These are phyloP conservation scores for Naganishia vishniacii DNA, from an alignment of 768 basidiomycete species.

Conservation along the genomic window DNA sequence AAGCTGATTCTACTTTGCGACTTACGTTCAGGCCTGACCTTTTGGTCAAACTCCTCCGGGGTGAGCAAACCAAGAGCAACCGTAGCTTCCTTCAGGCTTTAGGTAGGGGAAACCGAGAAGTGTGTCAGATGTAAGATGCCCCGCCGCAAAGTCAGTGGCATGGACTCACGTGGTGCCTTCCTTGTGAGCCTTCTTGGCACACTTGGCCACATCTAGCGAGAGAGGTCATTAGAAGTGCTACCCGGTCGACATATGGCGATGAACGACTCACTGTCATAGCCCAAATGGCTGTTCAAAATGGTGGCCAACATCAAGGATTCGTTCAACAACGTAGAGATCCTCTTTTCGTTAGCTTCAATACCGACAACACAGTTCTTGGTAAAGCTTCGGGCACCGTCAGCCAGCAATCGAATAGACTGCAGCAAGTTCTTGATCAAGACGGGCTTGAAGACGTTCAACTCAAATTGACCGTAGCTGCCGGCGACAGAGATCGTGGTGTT, in stretches of 20 bases:
- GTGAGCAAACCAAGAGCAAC: constrained; percentile 79
- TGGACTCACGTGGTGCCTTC: constrained; percentile 71
- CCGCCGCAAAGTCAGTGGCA: background rate
- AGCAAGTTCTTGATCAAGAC: constrained; percentile 97
- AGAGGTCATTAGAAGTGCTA: background rate
- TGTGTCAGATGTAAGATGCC: background rate
- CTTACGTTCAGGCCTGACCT: constrained; percentile 56
- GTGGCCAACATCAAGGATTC: constrained; percentile 98
- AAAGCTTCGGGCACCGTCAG: constrained; percentile 91
- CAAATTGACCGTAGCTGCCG: constrained; percentile 92
- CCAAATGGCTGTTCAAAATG: constrained; percentile 88
- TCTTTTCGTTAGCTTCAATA: constrained; percentile 91
- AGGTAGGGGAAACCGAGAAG: background rate
- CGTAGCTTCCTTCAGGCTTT: constrained; percentile 77
- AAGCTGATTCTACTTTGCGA: constrained; percentile 2
- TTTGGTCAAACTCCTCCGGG: constrained; percentile 85
- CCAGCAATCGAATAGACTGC: constrained; percentile 85
- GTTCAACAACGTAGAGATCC: constrained; percentile 79
- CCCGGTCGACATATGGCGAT: no score
- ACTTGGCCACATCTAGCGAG: constrained; percentile 81
- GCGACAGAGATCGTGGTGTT: constrained; percentile 87
- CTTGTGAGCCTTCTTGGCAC: constrained; percentile 99
- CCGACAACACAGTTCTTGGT: constrained; percentile 96
- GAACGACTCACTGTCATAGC: constrained; percentile 80
- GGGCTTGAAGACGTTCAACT: constrained; percentile 99